Conservation (phyloP, 192 early-diverging fungal species). For the Backusella circina region DNA sequence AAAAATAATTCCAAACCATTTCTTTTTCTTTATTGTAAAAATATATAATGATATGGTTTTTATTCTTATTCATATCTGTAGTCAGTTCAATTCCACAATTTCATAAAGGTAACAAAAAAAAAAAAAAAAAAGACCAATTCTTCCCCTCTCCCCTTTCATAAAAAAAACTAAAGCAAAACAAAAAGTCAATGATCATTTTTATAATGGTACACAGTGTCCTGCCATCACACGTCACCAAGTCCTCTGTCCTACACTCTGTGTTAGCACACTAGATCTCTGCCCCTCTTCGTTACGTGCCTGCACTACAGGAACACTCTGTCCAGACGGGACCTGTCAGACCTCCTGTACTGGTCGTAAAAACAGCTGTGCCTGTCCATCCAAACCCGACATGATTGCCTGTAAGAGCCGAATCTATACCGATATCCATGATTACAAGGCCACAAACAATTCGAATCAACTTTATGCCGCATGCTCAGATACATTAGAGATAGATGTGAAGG, state of each 20-base stretch:
- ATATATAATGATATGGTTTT: not conserved
- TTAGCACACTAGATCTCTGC: slow-evolving; percentile 1
- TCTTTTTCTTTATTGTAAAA: not conserved
- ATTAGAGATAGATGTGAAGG: slow-evolving; percentile 14
- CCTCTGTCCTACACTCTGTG: slow-evolving; percentile 45
- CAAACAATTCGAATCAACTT: slow-evolving; percentile 31
- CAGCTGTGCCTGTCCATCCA: slow-evolving; percentile 42
- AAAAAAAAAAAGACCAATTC: not conserved
- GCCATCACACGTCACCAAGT: slow-evolving; percentile 26
- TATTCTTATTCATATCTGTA: not conserved
- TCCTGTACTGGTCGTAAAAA: slow-evolving; percentile 32
- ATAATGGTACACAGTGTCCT: slow-evolving; percentile 46
- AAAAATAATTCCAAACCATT: not conserved
- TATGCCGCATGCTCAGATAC: slow-evolving; percentile 30
- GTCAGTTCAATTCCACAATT: slow-evolving; percentile 10
- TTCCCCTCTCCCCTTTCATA: not conserved
- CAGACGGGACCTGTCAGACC: slow-evolving; percentile 47
- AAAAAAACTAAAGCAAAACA: not conserved
- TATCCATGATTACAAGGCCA: slow-evolving; percentile 38
- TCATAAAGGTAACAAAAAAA: slow-evolving; percentile 19
- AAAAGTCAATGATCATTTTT: slow-evolving; percentile 45
- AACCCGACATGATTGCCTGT: slow-evolving; percentile 36
- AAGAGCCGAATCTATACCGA: slow-evolving; percentile 26
- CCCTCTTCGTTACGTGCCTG: slow-evolving; percentile 20
- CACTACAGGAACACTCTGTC: slow-evolving; percentile 36